Base-by-base conservation (phyloP, 192 early-diverging fungal species). In the Geranomyces variabilis region DNA sequence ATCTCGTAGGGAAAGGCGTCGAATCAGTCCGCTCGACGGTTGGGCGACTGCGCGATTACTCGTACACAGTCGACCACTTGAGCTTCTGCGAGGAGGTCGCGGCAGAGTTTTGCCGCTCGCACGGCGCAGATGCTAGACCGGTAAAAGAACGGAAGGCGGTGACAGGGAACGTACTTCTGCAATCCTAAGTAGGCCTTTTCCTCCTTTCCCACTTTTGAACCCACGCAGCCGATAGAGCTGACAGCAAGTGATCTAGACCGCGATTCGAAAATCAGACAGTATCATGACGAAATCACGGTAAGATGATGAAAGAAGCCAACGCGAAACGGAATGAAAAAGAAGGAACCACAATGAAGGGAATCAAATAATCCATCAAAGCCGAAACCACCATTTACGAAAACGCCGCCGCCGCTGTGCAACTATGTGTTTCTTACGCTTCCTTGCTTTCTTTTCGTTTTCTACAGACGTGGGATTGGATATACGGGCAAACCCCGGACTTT, bases 401-500 rank as follows among this genome's bases (percentile, higher is more conserved):
- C n/a, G n/a, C n/a, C n/a, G n/a, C n/a, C n/a, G n/a, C n/a, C n/a
- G n/a, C n/a, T n/a, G n/a, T n/a, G n/a, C n/a, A n/a, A n/a, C n/a
- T n/a, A n/a, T n/a, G n/a, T n/a, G n/a, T n/a, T n/a, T n/a, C n/a
- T n/a, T n/a, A n/a, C n/a, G n/a, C n/a, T n/a, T n/a, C n/a, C n/a
- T n/a, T n/a, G n/a, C n/a, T n/a, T n/a, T n/a, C n/a, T n/a, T n/a
- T n/a, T n/a, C n/a, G n/a, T 34, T 24, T n/a, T 24, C 21, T 14
- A 10, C 51, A 82, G 73, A 81, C 88, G 12, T 94, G 91, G 92
- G 90, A 94, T 30, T 98, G 96, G 94, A 90, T 88, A 60, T 96
- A 84, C 63, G 94, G 92, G 6, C 93, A 95, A 82, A 96, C 96
- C 8, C 96, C 96, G 29, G 88, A 92, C 71, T 97, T 97, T 72